phyloP scores from a whole-genome alignment of 1,139 yeast genomes.

The Meyerozyma elateridarum region DNA sequence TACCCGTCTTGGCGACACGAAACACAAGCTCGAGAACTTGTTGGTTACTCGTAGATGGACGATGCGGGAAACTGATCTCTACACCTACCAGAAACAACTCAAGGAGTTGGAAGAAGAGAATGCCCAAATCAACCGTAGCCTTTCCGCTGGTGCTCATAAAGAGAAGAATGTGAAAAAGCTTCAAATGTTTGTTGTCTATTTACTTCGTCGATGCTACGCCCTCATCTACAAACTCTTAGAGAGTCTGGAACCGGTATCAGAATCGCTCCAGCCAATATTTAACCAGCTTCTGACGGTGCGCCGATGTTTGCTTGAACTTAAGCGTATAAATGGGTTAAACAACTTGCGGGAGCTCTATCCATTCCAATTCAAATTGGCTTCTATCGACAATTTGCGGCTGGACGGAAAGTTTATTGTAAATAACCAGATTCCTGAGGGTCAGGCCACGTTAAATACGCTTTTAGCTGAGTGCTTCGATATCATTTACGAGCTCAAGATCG shows the following conservation, averaged over 20 bases:
- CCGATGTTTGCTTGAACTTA: conserved; percentile 81
- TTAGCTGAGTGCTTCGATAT: conserved; percentile 94
- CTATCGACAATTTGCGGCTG: conserved; percentile 75
- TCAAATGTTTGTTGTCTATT: conserved; percentile 68
- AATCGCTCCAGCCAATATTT: conserved; percentile 86
- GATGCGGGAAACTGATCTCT: conserved; percentile 87
- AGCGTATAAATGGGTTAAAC: conserved; percentile 87
- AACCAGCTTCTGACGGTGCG: conserved; percentile 90
- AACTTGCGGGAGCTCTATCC: conserved; percentile 88
- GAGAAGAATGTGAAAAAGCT: conserved; percentile 25
- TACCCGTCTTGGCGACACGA: conserved; percentile 51
- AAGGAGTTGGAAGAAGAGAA: conserved; percentile 70
- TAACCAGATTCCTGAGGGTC: conserved; percentile 92
- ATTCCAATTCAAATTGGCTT: conserved; percentile 88
- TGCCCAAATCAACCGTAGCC: conserved; percentile 12
- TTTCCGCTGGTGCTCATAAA: background rate
- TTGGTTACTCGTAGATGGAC: conserved; percentile 96
- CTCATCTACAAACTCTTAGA: conserved; percentile 82
- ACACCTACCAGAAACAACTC: conserved; percentile 69
- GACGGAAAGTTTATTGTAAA: conserved; percentile 92
- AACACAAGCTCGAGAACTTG: conserved; percentile 71
- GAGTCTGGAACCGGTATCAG: conserved; percentile 91
- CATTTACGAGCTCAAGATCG: conserved; percentile 83
- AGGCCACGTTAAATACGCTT: conserved; percentile 85
- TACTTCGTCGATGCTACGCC: conserved; percentile 86